Percentiles rank a stretch among this genome's conserved stretches.
Conservation (phyloP, 2,329 filamentous ascomycete genomes). For the Verticillium nubilum region DNA sequence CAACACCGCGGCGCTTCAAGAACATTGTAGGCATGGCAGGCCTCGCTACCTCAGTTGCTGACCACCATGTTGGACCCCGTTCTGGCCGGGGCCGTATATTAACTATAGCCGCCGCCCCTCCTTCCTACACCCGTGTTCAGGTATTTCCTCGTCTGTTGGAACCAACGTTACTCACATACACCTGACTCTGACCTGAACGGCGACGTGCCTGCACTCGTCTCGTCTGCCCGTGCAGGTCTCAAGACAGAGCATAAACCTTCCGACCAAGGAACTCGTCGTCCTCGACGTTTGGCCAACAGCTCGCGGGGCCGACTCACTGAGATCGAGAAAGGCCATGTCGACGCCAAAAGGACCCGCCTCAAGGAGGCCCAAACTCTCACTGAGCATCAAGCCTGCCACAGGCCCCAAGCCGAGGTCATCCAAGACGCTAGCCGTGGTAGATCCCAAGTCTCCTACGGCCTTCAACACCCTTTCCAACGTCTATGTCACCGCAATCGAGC, state of each 20-base stretch:
- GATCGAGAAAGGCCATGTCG: slow-evolving; percentile 27
- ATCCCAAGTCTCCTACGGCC: slow-evolving; percentile 55
- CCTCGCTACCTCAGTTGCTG: not conserved
- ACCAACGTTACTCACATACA: not conserved
- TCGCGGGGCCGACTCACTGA: not conserved
- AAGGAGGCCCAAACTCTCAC: slow-evolving; percentile 51
- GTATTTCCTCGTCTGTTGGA: not conserved
- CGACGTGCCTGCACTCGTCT: not conserved
- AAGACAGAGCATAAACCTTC: not conserved
- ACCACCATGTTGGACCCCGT: not conserved
- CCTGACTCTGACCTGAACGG: not conserved
- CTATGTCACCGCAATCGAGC: slow-evolving; percentile 58
- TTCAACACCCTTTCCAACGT: slow-evolving; percentile 64
- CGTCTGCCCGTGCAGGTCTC: not conserved
- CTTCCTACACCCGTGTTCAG: not conserved
- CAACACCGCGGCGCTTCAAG: slow-evolving; percentile 1
- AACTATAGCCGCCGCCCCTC: slow-evolving; percentile 19
- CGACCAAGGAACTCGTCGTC: not conserved
- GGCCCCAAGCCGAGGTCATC: slow-evolving; percentile 31
- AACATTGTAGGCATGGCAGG: not conserved
- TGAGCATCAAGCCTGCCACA: slow-evolving; percentile 45
- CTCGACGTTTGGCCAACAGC: not conserved
- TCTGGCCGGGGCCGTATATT: not conserved
- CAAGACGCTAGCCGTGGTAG: slow-evolving; percentile 38
- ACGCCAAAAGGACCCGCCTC: slow-evolving; percentile 23